phyloP scores from a whole-genome alignment of 352 stramenopile species.

The Albugo candida region DNA sequence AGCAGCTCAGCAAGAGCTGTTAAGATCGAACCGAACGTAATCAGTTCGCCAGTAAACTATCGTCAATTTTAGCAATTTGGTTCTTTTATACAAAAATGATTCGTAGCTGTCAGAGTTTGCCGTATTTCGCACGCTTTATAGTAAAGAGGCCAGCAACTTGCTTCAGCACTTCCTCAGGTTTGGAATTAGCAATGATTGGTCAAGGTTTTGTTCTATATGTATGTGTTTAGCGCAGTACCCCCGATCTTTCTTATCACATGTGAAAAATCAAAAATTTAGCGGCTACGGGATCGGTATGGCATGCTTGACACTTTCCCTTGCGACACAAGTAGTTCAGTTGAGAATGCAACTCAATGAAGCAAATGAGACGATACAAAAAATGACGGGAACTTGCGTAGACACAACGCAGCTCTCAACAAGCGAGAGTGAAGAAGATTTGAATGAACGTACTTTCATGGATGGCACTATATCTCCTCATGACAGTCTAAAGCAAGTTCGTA shows the following conservation, averaged over 20 bases:
- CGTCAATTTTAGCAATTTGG: neutral
- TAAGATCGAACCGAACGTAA: neutral
- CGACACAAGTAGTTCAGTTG: conserved; percentile 44
- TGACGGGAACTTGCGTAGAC: too few species aligned
- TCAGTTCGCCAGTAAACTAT: neutral
- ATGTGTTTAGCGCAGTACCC: conserved; percentile 29
- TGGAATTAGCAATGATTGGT: neutral
- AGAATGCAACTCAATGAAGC: conserved; percentile 9
- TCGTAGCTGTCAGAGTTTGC: neutral
- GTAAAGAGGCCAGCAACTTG: neutral
- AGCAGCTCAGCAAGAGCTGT: too few species aligned
- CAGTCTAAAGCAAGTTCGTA: neutral
- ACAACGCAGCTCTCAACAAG: too few species aligned
- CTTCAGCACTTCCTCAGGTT: neutral
- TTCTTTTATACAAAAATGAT: neutral
- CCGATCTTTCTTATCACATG: conserved; percentile 58
- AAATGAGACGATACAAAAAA: conserved; percentile 4
- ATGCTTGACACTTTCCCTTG: conserved; percentile 71
- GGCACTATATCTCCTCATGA: too few species aligned
- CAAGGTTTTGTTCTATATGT: neutral
- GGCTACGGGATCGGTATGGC: conserved; percentile 73
- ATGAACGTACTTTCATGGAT: too few species aligned
- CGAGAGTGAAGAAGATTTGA: too few species aligned
- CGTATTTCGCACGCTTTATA: neutral
- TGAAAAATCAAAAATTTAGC: conserved; percentile 64